These are phyloP conservation scores for Calonectria honghensis DNA, from an alignment of 2,329 filamentous ascomycete genomes.

Conservation along the genomic window DNA sequence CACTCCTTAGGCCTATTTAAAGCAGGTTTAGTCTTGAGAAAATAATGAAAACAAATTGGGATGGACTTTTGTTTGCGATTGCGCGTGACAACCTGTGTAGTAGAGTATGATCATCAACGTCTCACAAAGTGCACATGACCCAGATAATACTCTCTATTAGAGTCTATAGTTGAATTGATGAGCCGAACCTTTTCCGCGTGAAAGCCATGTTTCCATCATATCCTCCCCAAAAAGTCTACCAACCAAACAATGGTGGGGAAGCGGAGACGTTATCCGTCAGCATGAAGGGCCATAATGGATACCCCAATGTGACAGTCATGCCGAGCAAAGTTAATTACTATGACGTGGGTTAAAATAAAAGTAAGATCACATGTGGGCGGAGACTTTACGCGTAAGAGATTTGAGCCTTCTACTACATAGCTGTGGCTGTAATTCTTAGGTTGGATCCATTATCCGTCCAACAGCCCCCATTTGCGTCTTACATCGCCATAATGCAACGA, in stretches of 20 bases:
- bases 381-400: no score
- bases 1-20: constrained; percentile 23
- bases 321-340: not conserved
- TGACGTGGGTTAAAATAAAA: not conserved
- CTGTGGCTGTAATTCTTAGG: not conserved
- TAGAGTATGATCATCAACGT: not conserved
- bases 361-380: not conserved
- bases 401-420: no score
- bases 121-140: not conserved
- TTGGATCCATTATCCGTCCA: not conserved
- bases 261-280: not conserved
- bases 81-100: not conserved
- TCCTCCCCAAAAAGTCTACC: not conserved
- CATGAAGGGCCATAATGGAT: not conserved
- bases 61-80: not conserved
- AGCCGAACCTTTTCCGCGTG: not conserved
- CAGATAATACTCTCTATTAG: not conserved
- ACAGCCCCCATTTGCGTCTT: no score
- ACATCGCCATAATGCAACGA: not conserved
- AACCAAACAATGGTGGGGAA: not conserved
- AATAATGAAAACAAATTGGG: constrained; percentile 20
- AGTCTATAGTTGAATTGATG: not conserved
- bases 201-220: not conserved
- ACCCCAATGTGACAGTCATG: not conserved
- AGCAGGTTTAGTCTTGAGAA: constrained; percentile 8